phyloP scores from a whole-genome alignment of 495 filamentous ascomycete genomes.

The Tuber magnatum region DNA sequence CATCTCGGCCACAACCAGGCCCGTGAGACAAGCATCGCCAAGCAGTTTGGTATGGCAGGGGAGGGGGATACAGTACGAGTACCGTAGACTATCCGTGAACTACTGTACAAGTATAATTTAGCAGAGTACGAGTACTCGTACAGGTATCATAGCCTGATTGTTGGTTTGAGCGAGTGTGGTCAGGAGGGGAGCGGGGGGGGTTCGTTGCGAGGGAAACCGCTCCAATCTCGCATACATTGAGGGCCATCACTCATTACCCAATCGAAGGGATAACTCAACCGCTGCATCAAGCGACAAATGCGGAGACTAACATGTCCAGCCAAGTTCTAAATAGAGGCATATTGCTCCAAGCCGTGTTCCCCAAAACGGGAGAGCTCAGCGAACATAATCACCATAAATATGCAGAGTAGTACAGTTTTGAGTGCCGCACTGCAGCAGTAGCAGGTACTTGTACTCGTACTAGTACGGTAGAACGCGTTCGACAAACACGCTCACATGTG shows the following conservation, averaged over 20 bases:
- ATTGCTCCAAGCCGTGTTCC: constrained; percentile 14
- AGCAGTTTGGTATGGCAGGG: not conserved
- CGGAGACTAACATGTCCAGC: constrained; percentile 24
- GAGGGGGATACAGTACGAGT: not conserved
- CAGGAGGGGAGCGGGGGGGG: constrained; percentile 18
- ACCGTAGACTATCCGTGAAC: not conserved
- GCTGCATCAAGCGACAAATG: constrained; percentile 6
- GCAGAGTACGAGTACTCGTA: not conserved
- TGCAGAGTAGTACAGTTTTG: constrained; percentile 18
- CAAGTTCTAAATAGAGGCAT: constrained; percentile 25
- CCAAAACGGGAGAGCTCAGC: constrained; percentile 20
- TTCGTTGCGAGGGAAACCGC: constrained; percentile 16
- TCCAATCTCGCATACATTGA: constrained; percentile 5
- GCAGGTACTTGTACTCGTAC: no score
- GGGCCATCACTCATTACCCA: constrained; percentile 12
- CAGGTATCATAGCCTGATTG: not conserved
- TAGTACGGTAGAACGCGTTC: constrained; percentile 26
- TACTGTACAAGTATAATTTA: not conserved
- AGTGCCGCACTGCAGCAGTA: constrained; percentile 14
- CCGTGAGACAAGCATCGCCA: not conserved
- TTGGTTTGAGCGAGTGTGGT: not conserved
- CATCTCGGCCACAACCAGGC: not conserved
- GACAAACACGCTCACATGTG: constrained; percentile 35
- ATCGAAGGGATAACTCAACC: constrained; percentile 10
- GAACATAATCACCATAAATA: constrained; percentile 23